Evolutionary conservation across 208 protist species (phyloP), one percentile per base, ranked within the genome.

Genomic region (Leishmania amazonensis): DNA sequence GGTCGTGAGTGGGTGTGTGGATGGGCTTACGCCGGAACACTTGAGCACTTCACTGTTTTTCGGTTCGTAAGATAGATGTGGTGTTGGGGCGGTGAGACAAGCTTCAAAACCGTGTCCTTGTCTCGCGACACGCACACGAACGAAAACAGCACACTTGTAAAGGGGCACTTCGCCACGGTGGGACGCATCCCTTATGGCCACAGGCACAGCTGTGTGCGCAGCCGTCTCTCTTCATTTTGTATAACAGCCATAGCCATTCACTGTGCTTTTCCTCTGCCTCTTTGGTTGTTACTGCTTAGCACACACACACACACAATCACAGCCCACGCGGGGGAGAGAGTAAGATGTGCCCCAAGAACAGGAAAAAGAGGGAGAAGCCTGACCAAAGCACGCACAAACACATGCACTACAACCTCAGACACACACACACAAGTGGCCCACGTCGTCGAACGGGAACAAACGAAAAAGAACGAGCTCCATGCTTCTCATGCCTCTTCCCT

Each of bases 371-470:
- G 67, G 67, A 72, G 42, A 74, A 49, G 68, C 17, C 68, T 31
- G 19, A 35, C 28, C 68, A 53, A 17, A 74, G 42, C 9, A 53
- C 54, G 54, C 68, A 24, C 11, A n/a, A 28, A 74, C 8, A 28
- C 42, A 74, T 31, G 5, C 68, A 28, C 40, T 45, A 47, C 58
- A n/a, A 13, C 28, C 28, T 64, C 58, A 67, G 21, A 35, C 68
- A 28, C 38, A 71, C 65, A 45, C 65, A n/a, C 40, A 5, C 31
- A 68, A 68, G 31, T 68, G 62, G 31, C 31, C 13, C 62, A 68
- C 62, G 62, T 31, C 62, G 31, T 13, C 77, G 72, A 88, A 78
- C 67, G 71, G 72, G 73, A 6, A 51, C 78, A 85, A 70, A 71
- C 9, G 73, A 76, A 75, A 78, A 60, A 40, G 38, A 31, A 2